phyloP scores from a whole-genome alignment of 140 eudicot species.

The Stevia rebaudiana region DNA sequence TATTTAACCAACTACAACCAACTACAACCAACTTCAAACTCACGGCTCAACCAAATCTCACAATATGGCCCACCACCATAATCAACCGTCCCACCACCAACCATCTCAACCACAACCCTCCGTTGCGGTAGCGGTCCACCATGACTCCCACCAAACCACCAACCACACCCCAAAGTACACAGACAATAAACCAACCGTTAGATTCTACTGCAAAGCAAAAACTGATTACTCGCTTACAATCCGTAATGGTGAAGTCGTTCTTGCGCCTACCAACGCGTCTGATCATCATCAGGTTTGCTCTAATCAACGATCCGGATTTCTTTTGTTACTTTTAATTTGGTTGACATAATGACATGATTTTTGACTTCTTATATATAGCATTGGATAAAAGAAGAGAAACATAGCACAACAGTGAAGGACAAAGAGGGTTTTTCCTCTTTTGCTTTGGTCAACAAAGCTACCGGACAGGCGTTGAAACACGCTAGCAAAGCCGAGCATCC shows the following conservation, averaged over 20 bases:
- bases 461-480: slow-evolving; percentile 87
- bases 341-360: not conserved
- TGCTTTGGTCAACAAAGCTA: slow-evolving; percentile 71
- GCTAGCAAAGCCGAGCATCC: slow-evolving; percentile 53
- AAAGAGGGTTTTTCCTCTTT: slow-evolving; percentile 70
- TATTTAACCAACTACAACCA: not conserved
- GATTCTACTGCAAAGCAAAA: slow-evolving; percentile 54
- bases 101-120: slow-evolving; percentile 10
- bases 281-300: slow-evolving; percentile 54
- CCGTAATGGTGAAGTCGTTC: slow-evolving; percentile 56
- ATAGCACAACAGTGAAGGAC: slow-evolving; percentile 72
- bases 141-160: slow-evolving; percentile 20
- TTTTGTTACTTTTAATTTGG: not conserved
- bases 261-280: slow-evolving; percentile 57
- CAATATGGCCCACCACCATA: slow-evolving; percentile 18
- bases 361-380: slow-evolving; percentile 49
- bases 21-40: not conserved
- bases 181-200: slow-evolving; percentile 44
- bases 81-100: not conserved
- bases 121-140: not conserved
- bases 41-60: not conserved
- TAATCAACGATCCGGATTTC: too few relatives aligned
- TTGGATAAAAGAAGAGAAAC: slow-evolving; percentile 77
- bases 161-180: slow-evolving; percentile 26
- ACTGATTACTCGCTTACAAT: slow-evolving; percentile 52